Conservation (phyloP, 2,329 filamentous ascomycete species). For the Fusarium sp. region DNA sequence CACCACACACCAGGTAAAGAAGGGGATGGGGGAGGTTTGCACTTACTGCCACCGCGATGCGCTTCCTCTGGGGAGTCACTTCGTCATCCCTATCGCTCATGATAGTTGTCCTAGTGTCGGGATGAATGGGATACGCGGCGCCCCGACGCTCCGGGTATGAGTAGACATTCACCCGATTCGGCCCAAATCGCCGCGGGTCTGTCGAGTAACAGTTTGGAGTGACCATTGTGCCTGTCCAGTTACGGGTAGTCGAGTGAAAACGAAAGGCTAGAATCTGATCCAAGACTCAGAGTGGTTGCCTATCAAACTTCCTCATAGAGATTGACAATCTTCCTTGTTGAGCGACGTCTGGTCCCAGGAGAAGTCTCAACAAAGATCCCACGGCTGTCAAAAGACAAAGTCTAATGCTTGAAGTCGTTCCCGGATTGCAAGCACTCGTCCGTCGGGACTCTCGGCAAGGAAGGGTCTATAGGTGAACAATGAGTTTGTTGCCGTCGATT, state of each 20-base stretch:
- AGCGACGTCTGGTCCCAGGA: background rate
- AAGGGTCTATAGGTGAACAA: conserved; percentile 5
- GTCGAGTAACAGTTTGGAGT: conserved; percentile 35
- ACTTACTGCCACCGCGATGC: conserved; percentile 70
- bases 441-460: conserved; percentile 18
- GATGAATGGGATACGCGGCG: conserved; percentile 30
- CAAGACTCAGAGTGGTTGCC: background rate
- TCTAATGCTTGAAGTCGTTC: conserved; percentile 6
- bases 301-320: conserved; percentile 27
- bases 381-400: conserved; percentile 6
- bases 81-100: conserved; percentile 54
- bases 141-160: conserved; percentile 40
- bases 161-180: conserved; percentile 28
- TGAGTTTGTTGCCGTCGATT: background rate
- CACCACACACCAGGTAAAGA: conserved; percentile 40
- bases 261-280: conserved; percentile 4
- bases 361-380: background rate
- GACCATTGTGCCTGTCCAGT: conserved; percentile 31
- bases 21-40: background rate
- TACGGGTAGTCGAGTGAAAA: background rate
- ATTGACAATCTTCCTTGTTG: conserved; percentile 1
- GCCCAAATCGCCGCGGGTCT: conserved; percentile 34
- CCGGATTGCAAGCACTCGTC: conserved; percentile 35
- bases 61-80: conserved; percentile 62
- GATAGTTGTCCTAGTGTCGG: conserved; percentile 29